Percentiles rank a stretch among this genome's conserved stretches.
Evolutionary conservation across 2,329 filamentous ascomycete species (phyloP).

Genomic region (Claviceps spartinae): DNA sequence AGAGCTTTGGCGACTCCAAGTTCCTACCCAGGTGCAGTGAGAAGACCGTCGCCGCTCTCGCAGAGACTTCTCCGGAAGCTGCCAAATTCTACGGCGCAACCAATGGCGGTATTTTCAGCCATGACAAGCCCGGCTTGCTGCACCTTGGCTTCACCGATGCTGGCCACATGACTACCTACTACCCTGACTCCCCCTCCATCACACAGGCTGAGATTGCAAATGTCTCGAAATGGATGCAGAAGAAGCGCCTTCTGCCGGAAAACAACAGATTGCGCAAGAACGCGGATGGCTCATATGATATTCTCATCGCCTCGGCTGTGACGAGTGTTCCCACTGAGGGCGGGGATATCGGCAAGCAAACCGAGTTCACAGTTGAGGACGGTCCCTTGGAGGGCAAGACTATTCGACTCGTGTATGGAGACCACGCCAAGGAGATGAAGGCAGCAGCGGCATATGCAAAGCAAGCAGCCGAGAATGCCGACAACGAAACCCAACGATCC

Average conservation of each 20-base stretch:
- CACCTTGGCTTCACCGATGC: slow-evolving; percentile 63
- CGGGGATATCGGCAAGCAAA: slow-evolving; percentile 55
- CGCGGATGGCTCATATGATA: slow-evolving; percentile 49
- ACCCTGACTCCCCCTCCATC: slow-evolving; percentile 61
- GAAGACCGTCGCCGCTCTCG: slow-evolving; percentile 50
- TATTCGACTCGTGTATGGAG: slow-evolving; percentile 60
- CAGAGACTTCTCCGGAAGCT: slow-evolving; percentile 45
- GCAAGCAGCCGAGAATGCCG: slow-evolving; percentile 53
- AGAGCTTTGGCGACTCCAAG: slow-evolving; percentile 75
- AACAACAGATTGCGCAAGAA: slow-evolving; percentile 65
- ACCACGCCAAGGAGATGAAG: slow-evolving; percentile 59
- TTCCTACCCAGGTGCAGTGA: slow-evolving; percentile 62
- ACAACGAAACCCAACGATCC: slow-evolving; percentile 59
- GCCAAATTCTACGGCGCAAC: slow-evolving; percentile 53
- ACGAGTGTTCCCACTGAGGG: slow-evolving; percentile 45
- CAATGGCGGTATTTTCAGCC: slow-evolving; percentile 59
- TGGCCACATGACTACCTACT: slow-evolving; percentile 71
- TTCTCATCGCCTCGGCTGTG: slow-evolving; percentile 59
- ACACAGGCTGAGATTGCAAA: slow-evolving; percentile 61
- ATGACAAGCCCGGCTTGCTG: slow-evolving; percentile 49
- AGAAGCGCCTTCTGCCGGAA: slow-evolving; percentile 57
- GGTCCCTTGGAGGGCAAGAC: slow-evolving; percentile 52
- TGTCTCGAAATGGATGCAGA: slow-evolving; percentile 59
- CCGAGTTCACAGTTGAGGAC: slow-evolving; percentile 44
- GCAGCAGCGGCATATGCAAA: slow-evolving; percentile 53